Conservation (phyloP, 768 basidiomycete genomes). For the Crassisporium funariophilum region DNA sequence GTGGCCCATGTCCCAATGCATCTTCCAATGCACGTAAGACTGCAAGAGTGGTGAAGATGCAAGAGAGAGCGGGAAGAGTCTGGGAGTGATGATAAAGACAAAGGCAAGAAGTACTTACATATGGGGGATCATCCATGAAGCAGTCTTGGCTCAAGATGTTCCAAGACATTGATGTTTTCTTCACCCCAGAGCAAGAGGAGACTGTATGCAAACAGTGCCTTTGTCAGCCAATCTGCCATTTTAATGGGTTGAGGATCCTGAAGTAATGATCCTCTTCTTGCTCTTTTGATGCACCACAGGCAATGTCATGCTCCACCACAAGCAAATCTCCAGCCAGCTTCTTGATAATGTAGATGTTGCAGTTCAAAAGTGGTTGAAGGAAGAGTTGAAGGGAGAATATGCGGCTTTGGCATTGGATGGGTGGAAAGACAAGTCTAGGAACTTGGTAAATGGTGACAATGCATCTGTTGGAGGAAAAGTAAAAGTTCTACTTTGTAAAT, state of each 20-base stretch:
- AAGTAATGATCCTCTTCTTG: slow-evolving; percentile 26
- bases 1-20: slow-evolving; percentile 21
- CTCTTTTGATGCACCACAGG: slow-evolving; percentile 27
- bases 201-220: slow-evolving; percentile 24
- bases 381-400: too few relatives aligned
- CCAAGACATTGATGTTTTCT: slow-evolving; percentile 26
- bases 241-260: slow-evolving; percentile 28
- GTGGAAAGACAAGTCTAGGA: slow-evolving; percentile 32
- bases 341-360: too few relatives aligned
- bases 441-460: too few relatives aligned
- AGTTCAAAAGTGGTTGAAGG: too few relatives aligned
- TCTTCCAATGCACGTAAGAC: slow-evolving; percentile 12
- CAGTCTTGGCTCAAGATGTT: slow-evolving; percentile 27
- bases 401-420: too few relatives aligned
- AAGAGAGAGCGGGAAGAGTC: background rate
- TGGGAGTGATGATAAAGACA: slow-evolving; percentile 3
- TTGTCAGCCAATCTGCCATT: slow-evolving; percentile 31
- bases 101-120: slow-evolving; percentile 11
- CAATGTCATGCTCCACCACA: slow-evolving; percentile 24
- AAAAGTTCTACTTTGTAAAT: too few relatives aligned
- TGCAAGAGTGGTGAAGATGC: slow-evolving; percentile 14
- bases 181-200: slow-evolving; percentile 17
- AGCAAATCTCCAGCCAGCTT: too few relatives aligned
- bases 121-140: slow-evolving; percentile 17
- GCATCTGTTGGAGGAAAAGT: too few relatives aligned